These are phyloP conservation scores for Tuber magnatum DNA, from an alignment of 495 filamentous ascomycete genomes.

Conservation along the genomic window DNA sequence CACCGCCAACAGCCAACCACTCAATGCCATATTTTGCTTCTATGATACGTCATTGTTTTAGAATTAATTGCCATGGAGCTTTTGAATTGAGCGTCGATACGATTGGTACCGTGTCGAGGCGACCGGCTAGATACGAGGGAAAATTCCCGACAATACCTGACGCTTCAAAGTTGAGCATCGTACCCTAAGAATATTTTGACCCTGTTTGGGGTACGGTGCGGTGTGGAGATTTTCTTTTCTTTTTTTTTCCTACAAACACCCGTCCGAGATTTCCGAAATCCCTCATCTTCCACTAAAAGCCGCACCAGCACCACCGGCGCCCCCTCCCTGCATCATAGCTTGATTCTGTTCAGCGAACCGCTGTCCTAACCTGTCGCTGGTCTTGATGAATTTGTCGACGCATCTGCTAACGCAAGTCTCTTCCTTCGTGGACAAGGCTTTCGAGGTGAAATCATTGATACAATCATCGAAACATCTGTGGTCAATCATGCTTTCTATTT, in stretches of 20 bases:
- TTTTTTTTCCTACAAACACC: background rate
- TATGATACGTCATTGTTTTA: background rate
- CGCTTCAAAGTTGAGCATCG: background rate
- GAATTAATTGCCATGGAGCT: background rate
- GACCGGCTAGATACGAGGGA: background rate
- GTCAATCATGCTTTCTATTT: slow-evolving; percentile 20
- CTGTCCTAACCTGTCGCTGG: slow-evolving; percentile 74
- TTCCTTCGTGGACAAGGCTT: slow-evolving; percentile 77
- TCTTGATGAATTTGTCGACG: slow-evolving; percentile 89
- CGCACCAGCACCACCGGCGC: slow-evolving; percentile 7
- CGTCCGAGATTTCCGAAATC: slow-evolving; percentile 3
- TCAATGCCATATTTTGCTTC: background rate
- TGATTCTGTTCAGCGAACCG: slow-evolving; percentile 69
- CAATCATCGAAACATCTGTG: slow-evolving; percentile 87
- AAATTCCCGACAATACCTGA: background rate
- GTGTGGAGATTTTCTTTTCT: background rate
- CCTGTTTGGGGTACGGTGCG: background rate
- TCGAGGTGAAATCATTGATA: slow-evolving; percentile 96
- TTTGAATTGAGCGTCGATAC: background rate
- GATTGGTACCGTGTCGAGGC: background rate
- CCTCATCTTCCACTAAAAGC: slow-evolving; percentile 31
- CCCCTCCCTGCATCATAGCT: slow-evolving; percentile 38
- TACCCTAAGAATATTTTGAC: background rate
- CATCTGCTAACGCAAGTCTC: slow-evolving; percentile 86
- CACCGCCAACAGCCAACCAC: background rate